Conservation (phyloP, 2,329 filamentous ascomycete species). For the Furcasterigmium furcatum region DNA sequence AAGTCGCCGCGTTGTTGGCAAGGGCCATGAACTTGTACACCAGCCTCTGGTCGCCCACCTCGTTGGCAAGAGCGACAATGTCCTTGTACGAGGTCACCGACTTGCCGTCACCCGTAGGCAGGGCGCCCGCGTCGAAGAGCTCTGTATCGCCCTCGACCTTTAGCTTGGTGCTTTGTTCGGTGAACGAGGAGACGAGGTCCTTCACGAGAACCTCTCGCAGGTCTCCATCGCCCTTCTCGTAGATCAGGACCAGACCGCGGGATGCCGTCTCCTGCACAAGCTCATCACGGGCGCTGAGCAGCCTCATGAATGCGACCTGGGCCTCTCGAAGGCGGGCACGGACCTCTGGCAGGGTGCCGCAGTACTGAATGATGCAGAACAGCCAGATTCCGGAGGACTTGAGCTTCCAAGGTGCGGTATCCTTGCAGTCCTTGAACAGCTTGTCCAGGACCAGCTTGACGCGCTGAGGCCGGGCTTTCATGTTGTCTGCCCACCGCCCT, state of each 20-base stretch:
- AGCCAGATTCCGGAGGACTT: slow-evolving; percentile 96
- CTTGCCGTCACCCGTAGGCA: slow-evolving; percentile 85
- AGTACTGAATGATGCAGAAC: slow-evolving; percentile 86
- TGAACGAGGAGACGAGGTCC: slow-evolving; percentile 87
- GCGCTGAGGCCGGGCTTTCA: slow-evolving; percentile 5
- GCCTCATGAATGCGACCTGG: slow-evolving; percentile 82
- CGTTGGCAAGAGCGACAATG: slow-evolving; percentile 91
- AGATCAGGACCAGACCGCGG: slow-evolving; percentile 84
- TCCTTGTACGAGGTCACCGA: slow-evolving; percentile 96
- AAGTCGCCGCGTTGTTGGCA: slow-evolving; percentile 92
- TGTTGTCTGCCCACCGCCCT: slow-evolving; percentile 35
- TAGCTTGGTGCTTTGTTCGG: slow-evolving; percentile 68
- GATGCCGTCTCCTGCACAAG: slow-evolving; percentile 95
- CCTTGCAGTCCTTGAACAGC: slow-evolving; percentile 72
- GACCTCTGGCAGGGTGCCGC: slow-evolving; percentile 72
- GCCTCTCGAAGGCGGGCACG: slow-evolving; percentile 73
- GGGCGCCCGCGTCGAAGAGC: slow-evolving; percentile 84
- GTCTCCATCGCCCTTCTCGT: slow-evolving; percentile 81
- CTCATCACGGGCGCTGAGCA: slow-evolving; percentile 85
- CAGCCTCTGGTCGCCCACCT: slow-evolving; percentile 93
- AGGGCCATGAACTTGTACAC: slow-evolving; percentile 99
- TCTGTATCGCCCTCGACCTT: slow-evolving; percentile 90
- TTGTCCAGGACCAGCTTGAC: slow-evolving; percentile 57
- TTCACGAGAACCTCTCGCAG: slow-evolving; percentile 81
- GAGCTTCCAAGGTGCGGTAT: slow-evolving; percentile 78